Conservation (phyloP, 1,139 yeast species). For the Yamadazyma mexicana region DNA sequence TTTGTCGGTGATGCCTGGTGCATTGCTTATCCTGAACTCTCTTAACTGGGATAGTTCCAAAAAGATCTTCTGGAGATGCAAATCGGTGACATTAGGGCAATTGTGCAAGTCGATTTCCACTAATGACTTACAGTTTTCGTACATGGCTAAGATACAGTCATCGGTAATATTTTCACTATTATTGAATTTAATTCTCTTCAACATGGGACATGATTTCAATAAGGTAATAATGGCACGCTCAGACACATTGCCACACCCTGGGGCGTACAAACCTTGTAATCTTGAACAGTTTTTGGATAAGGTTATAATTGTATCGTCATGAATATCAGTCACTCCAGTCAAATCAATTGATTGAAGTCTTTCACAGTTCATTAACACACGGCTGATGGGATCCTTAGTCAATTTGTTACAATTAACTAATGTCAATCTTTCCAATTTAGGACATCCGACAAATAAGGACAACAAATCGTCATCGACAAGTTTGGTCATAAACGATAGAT, state of each 20-base stretch:
- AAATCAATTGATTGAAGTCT: constrained; percentile 84
- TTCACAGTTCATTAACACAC: constrained; percentile 63
- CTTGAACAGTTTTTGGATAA: constrained; percentile 72
- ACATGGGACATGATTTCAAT: constrained; percentile 64
- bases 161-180: constrained; percentile 71
- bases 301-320: constrained; percentile 69
- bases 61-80: constrained; percentile 60
- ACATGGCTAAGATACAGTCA: constrained; percentile 61
- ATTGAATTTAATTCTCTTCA: constrained; percentile 81
- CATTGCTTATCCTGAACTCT: constrained; percentile 80
- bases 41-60: constrained; percentile 66
- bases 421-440: constrained; percentile 80
- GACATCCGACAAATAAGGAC: constrained; percentile 61
- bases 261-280: constrained; percentile 88
- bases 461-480: constrained; percentile 63
- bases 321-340: constrained; percentile 72
- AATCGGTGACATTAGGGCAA: constrained; percentile 73
- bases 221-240: constrained; percentile 65
- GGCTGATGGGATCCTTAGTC: constrained; percentile 60
- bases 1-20: constrained; percentile 66
- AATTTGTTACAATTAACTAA: constrained; percentile 76
- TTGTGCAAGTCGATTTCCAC: constrained; percentile 91
- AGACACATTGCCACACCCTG: constrained; percentile 72
- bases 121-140: constrained; percentile 68
- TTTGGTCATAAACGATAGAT: constrained; percentile 73